Evolutionary conservation across 2,329 filamentous ascomycete species (phyloP).

Genomic region (Diaporthe sp.): DNA sequence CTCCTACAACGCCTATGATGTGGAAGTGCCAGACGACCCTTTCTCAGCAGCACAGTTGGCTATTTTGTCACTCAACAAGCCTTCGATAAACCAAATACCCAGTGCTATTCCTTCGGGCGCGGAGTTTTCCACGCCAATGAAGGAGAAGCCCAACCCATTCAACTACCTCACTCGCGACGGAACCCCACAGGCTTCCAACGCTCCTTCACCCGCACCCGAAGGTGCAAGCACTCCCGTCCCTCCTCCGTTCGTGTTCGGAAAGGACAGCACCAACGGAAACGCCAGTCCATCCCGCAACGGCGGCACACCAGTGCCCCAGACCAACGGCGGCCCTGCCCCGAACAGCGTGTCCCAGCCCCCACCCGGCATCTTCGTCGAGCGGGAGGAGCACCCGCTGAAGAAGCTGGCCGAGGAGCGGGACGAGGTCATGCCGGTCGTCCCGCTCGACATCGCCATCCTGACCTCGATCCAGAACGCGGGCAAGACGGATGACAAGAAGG

Average conservation of each 20-base stretch:
- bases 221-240: constrained; percentile 76
- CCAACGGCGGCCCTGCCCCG: constrained; percentile 55
- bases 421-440: constrained; percentile 82
- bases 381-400: constrained; percentile 64
- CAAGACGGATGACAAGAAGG: constrained; percentile 90
- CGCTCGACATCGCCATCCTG: constrained; percentile 90
- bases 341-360: constrained; percentile 47
- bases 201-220: constrained; percentile 89
- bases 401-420: constrained; percentile 79
- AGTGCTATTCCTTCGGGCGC: constrained; percentile 57
- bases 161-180: constrained; percentile 79
- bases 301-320: constrained; percentile 57
- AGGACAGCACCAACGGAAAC: constrained; percentile 58
- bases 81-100: constrained; percentile 60
- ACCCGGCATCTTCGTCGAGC: constrained; percentile 64
- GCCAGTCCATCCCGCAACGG: constrained; percentile 68
- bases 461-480: constrained; percentile 90
- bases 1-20: constrained; percentile 94
- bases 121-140: constrained; percentile 71
- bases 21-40: constrained; percentile 88
- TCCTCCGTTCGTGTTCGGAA: constrained; percentile 69
- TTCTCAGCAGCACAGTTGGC: constrained; percentile 85
- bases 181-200: constrained; percentile 87
- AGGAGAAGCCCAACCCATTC: constrained; percentile 75
- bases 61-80: constrained; percentile 71